A percentile compares a stretch with the other conserved stretches of the same genome.
phyloP scores from a whole-genome alignment of 345 rosid species.

The Raphanus raphanistrum region DNA sequence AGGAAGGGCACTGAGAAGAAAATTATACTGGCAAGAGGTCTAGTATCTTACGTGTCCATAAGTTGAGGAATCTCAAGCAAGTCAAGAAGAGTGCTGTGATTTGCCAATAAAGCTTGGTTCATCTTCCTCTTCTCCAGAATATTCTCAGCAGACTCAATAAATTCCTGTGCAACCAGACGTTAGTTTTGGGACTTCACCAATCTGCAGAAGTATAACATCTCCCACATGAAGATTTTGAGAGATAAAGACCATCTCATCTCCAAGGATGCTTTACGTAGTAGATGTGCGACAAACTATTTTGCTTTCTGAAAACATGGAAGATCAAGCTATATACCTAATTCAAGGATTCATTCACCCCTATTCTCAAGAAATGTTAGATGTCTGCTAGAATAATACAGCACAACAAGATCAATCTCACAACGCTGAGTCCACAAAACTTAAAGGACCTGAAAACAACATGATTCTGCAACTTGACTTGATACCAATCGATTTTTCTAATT shows the following conservation, averaged over 20 bases:
- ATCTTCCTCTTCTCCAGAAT: slow-evolving; percentile 91
- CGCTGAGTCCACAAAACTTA: not conserved
- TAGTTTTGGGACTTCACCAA: slow-evolving; percentile 67
- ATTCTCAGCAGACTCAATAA: slow-evolving; percentile 76
- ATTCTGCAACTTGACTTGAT: not conserved
- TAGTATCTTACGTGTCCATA: slow-evolving; percentile 87
- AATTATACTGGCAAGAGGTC: slow-evolving; percentile 2
- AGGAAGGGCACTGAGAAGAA: slow-evolving; percentile 21
- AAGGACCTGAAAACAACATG: not conserved
- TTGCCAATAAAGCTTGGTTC: slow-evolving; percentile 85
- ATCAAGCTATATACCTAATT: slow-evolving; percentile 10
- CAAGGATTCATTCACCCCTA: slow-evolving; percentile 32
- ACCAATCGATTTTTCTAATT: not conserved
- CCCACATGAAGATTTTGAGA: not conserved
- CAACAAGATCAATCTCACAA: not conserved
- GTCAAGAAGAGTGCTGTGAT: slow-evolving; percentile 92
- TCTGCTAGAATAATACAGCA: slow-evolving; percentile 1
- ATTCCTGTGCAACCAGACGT: slow-evolving; percentile 91
- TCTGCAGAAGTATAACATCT: slow-evolving; percentile 46
- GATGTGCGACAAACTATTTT: no score
- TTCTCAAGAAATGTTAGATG: not conserved
- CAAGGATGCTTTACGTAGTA: not conserved
- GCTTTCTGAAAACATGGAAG: slow-evolving; percentile 14
- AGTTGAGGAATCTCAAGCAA: slow-evolving; percentile 99
- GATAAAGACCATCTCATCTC: not conserved